phyloP scores from a whole-genome alignment of 441 rosid genomes.

The Syzygium syzygioides region DNA sequence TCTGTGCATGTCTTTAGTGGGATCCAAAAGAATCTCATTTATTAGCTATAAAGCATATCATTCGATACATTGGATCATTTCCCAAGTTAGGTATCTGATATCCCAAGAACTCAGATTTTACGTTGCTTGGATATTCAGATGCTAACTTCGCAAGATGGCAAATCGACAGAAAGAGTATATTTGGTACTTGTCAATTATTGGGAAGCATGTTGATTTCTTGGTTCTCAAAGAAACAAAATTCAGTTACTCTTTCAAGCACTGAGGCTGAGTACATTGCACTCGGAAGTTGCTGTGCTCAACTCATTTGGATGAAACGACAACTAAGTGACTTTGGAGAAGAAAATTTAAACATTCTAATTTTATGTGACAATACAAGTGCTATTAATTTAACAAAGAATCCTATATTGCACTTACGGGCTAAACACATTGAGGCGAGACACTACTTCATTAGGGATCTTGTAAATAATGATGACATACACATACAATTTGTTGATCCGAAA shows the following conservation, averaged over 20 bases:
- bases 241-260: background rate
- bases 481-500: too few relatives aligned
- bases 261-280: background rate
- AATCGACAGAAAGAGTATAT: too few relatives aligned
- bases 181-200: too few relatives aligned
- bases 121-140: background rate
- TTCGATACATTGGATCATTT: too few relatives aligned
- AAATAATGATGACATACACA: too few relatives aligned
- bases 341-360: too few relatives aligned
- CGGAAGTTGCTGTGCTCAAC: background rate
- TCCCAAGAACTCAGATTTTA: background rate
- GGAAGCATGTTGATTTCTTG: background rate
- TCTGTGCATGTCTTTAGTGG: too few relatives aligned
- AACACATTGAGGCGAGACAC: background rate
- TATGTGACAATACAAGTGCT: background rate
- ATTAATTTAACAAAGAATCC: background rate
- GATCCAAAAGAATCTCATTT: too few relatives aligned
- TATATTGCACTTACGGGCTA: background rate
- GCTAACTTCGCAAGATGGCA: background rate
- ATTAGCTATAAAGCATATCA: too few relatives aligned
- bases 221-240: too few relatives aligned
- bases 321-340: background rate
- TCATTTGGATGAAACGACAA: background rate
- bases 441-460: too few relatives aligned
- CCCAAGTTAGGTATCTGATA: background rate